A percentile compares a stretch with the other conserved stretches of the same genome.
These are phyloP conservation scores for Pyrenochaeta sp. DNA, from an alignment of 2,329 filamentous ascomycete species.

Conservation along the genomic window DNA sequence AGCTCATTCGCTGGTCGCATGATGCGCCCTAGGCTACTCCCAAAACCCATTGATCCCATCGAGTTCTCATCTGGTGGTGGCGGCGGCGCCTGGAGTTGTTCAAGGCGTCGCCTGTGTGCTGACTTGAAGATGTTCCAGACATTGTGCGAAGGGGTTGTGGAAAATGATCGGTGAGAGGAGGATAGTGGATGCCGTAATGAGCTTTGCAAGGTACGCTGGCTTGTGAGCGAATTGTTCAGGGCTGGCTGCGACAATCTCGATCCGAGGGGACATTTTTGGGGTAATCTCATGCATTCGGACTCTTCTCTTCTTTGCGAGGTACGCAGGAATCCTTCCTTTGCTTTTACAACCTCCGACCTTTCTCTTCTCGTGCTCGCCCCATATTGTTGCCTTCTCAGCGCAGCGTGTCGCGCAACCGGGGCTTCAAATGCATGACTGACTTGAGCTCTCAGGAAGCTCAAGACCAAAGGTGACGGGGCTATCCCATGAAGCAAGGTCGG, in stretches of 20 bases:
- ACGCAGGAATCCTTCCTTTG: conserved; percentile 3
- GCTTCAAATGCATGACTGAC: conserved; percentile 40
- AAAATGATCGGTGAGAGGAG: conserved; percentile 9
- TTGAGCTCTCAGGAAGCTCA: conserved; percentile 49
- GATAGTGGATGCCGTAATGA: background rate
- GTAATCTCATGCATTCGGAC: conserved; percentile 6
- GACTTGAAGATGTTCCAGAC: conserved; percentile 36
- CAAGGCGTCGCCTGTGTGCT: conserved; percentile 47
- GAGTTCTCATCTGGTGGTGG: conserved; percentile 65
- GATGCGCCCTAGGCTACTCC: conserved; percentile 68
- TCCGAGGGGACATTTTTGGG: conserved; percentile 9
- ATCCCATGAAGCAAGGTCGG: conserved; percentile 41
- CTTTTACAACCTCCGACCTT: background rate
- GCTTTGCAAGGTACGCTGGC: background rate
- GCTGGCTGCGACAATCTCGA: conserved; percentile 1
- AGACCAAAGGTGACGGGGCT: conserved; percentile 47
- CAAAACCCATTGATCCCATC: conserved; percentile 49
- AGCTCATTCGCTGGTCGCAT: conserved; percentile 85
- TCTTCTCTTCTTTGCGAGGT: background rate
- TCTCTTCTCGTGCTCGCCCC: conserved; percentile 18
- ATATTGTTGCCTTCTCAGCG: conserved; percentile 26
- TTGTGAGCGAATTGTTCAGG: conserved; percentile 2
- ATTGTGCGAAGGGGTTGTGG: conserved; percentile 16
- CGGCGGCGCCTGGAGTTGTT: conserved; percentile 67
- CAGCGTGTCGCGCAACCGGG: conserved; percentile 32